Evolutionary conservation across 2,329 filamentous ascomycete species (phyloP), one percentile per base, ranked within the genome.

Genomic region (Acrodontium crateriforme): DNA sequence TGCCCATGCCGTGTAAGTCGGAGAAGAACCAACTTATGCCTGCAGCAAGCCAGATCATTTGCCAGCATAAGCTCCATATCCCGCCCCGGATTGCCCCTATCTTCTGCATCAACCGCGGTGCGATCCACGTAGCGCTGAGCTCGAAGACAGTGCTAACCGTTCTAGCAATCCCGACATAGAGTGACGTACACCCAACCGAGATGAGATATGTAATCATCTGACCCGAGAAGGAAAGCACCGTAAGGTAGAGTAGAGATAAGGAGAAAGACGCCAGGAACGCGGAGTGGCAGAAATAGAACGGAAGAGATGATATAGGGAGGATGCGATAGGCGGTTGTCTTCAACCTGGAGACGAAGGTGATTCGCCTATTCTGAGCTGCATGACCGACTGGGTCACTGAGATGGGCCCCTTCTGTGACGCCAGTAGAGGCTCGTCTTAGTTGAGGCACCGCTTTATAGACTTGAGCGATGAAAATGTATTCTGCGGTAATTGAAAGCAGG

Each of bases 21-120:
- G n/a, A n/a, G n/a, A n/a, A n/a, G n/a, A n/a, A n/a, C n/a, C n/a
- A n/a, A n/a, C n/a, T n/a, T n/a, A n/a, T n/a, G n/a, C n/a, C n/a
- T 27, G 65, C 46, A 46, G 58, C 38, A 40, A 71, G 36, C 25
- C 65, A 72, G 3, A 58, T 31, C n/a, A 76, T 57, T 45, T 83
- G 76, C 68, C 73, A 79, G 30, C 66, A 73, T 7, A 76, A 46
- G 36, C 71, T 72, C 79, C 79, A 84, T 3, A 83, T 59, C 0
- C 78, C 79, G 0, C 67, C 63, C n/a, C 79, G 59, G 6, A 80
- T 58, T 1, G 59, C 45, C 13, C 60, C 59, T 5, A 64, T 61
- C 3, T 44, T 47, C 2, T 40, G 41, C 60, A 72, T 73, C 9
- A 75, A 45, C 30, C 55, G 52, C 0, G 74, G 74, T 0, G 65